Evolutionary conservation across 805 yeast genomes (phyloP).

Genomic region (Nadsonia fulvescens): DNA sequence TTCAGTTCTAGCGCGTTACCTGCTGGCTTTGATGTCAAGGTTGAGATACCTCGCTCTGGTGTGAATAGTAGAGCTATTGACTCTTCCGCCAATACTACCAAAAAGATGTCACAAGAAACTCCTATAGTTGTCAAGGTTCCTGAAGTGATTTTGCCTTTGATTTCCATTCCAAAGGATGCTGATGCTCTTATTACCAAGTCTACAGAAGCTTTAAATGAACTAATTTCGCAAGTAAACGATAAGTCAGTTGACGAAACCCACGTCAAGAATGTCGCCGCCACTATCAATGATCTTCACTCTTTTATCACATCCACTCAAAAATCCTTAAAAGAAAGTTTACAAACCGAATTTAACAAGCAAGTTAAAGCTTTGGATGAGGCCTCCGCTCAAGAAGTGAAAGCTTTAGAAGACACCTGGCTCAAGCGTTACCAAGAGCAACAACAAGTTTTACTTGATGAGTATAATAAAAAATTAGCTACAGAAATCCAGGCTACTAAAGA

Average conservation of each 20-base stretch:
- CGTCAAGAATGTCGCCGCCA: constrained; percentile 10
- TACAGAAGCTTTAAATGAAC: constrained; percentile 18
- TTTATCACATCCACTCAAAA: constrained; percentile 9
- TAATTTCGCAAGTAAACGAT: constrained; percentile 21
- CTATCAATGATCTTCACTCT: constrained; percentile 11
- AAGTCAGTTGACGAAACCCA: constrained; percentile 20
- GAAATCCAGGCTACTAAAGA: constrained; percentile 56
- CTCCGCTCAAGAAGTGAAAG: constrained; percentile 13
- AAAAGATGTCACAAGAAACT: too few species aligned
- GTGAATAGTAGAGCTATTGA: constrained; percentile 13
- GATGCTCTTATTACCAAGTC: constrained; percentile 10
- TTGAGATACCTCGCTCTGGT: constrained; percentile 17
- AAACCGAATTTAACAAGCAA: constrained; percentile 18
- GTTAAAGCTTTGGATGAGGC: constrained; percentile 13
- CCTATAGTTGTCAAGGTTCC: constrained; percentile 1
- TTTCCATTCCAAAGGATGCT: constrained; percentile 9
- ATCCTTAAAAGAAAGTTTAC: constrained; percentile 12
- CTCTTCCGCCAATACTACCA: too few species aligned
- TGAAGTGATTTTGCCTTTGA: constrained; percentile 13
- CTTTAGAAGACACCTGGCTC: constrained; percentile 37
- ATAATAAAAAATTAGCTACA: constrained; percentile 33
- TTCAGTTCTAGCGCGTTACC: constrained; percentile 6
- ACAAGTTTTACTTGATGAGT: constrained; percentile 38
- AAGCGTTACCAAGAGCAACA: constrained; percentile 47
- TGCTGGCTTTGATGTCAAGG: constrained; percentile 1